Evolutionary conservation across 2,329 filamentous ascomycete genomes (phyloP).

Genomic region (Fusarium nanum): DNA sequence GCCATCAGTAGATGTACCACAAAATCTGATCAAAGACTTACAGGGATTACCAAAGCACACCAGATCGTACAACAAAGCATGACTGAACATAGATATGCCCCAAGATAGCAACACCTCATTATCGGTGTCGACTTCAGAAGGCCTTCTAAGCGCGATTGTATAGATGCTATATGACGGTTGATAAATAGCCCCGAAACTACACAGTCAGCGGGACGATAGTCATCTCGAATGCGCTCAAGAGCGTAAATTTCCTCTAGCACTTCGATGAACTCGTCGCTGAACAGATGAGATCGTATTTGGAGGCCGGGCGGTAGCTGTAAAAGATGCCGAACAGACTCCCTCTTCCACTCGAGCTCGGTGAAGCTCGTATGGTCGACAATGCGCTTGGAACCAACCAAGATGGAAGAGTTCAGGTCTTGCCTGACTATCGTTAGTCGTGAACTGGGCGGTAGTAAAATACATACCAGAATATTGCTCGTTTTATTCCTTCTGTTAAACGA

Average conservation of each 20-base stretch:
- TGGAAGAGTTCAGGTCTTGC: slow-evolving; percentile 57
- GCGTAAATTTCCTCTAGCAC: slow-evolving; percentile 55
- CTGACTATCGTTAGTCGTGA: slow-evolving; percentile 7
- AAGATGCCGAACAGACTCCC: slow-evolving; percentile 49
- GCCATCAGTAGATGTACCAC: accelerated
- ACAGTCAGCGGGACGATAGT: slow-evolving; percentile 28
- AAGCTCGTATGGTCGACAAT: slow-evolving; percentile 57
- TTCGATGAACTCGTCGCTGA: slow-evolving; percentile 50
- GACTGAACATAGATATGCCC: slow-evolving; percentile 55
- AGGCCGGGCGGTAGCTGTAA: slow-evolving; percentile 53
- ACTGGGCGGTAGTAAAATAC: background rate
- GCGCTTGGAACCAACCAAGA: slow-evolving; percentile 54
- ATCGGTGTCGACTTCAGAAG: slow-evolving; percentile 42
- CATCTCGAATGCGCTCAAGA: slow-evolving; percentile 54
- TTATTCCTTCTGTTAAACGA: slow-evolving; percentile 53
- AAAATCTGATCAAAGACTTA: slow-evolving; percentile 43
- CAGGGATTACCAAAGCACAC: slow-evolving; percentile 53
- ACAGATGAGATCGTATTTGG: slow-evolving; percentile 32
- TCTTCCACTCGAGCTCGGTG: slow-evolving; percentile 54
- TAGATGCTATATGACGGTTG: slow-evolving; percentile 56
- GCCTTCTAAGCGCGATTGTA: slow-evolving; percentile 54
- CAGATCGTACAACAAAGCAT: slow-evolving; percentile 57
- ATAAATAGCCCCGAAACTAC: slow-evolving; percentile 48
- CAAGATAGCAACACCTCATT: slow-evolving; percentile 52
- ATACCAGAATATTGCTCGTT: slow-evolving; percentile 60